Base-by-base conservation (phyloP, 164 flowering plant species). In the Berberis thunbergii region DNA sequence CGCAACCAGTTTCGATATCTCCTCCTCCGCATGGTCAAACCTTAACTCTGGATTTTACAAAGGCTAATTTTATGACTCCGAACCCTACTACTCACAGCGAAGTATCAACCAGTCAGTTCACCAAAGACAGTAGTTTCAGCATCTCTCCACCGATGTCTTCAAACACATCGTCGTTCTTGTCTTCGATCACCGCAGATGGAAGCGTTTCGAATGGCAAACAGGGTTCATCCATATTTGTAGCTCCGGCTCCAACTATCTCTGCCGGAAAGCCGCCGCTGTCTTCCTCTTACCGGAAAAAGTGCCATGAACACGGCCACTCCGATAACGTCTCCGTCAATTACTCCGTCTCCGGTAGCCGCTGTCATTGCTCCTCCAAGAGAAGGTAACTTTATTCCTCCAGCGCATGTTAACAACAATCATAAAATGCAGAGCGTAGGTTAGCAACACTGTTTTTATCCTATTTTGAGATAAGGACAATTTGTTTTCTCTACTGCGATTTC, bases 181-280 rank as follows among this genome's bases (percentile, higher is more conserved):
- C 89, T 38, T 81, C 95, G 4, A 81, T 84, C 8, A 86, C 95
- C 70, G 95, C 84, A 1, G 95, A 88, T 68, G 91, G 89, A 3
- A 88, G 91, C 73, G 89, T 86, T 2, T 83, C 87, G 2, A 84
- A 84, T 69, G 95, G 89, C 0, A 84, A 81, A 62, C 76, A 12
- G 39, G 80, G 77, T n/a, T 65, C 83, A 3, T 61, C 74, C 3
- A 75, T 78, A 11, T 44, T 77, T 38, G 57, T 61, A 1, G 4
- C 81, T 4, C 80, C 83, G 38, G 72, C 78, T 4, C 72, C 82
- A 50, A 63, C 81, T 0, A 69, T 70, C 1, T 77, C 87, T 10
- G 77, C 78, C 59, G 85, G 87, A 2, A 83, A 79, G 60, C 94
- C 88, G 2, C 94, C 89, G 3, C 71, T 84, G 1, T 75, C 83